Conservation (phyloP, 2,329 filamentous ascomycete species). For the Lojkania enalia region DNA sequence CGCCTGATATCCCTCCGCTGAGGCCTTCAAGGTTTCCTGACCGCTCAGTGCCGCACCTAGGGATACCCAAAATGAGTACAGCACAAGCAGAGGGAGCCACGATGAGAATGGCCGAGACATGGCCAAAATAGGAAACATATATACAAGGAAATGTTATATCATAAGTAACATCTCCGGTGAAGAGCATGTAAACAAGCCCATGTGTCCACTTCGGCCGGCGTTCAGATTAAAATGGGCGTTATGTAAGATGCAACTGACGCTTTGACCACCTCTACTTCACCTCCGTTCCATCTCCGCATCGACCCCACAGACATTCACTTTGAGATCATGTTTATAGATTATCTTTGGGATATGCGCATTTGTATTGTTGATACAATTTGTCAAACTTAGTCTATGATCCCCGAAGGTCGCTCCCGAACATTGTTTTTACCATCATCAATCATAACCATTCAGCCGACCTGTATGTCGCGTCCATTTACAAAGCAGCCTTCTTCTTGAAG, state of each 20-base stretch:
- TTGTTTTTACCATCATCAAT: constrained; percentile 10
- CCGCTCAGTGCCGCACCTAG: constrained; percentile 46
- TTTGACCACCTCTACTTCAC: not conserved
- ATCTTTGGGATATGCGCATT: constrained; percentile 3
- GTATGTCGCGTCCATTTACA: constrained; percentile 21
- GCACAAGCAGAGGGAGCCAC: constrained; percentile 31
- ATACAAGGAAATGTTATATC: constrained; percentile 2
- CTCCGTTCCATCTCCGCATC: constrained; percentile 13
- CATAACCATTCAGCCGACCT: constrained; percentile 11
- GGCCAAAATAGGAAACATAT: not conserved
- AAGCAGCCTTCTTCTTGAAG: constrained; percentile 76
- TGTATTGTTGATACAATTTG: constrained; percentile 6
- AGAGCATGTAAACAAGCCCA: not conserved
- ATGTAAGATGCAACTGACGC: constrained; percentile 3
- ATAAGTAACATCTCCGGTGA: constrained; percentile 11
- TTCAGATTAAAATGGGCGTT: constrained; percentile 2
- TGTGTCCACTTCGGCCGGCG: constrained; percentile 1
- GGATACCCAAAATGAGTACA: constrained; percentile 33
- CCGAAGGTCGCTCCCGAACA: constrained; percentile 9
- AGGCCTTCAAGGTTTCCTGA: constrained; percentile 46
- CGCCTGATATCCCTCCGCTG: constrained; percentile 49
- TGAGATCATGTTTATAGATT: not conserved
- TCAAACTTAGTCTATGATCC: constrained; percentile 12
- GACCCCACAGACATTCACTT: not conserved
- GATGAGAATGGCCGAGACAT: constrained; percentile 4